A percentile compares a stretch with the other conserved stretches of the same genome.
Evolutionary conservation across 805 yeast species (phyloP).

Genomic region (Phaffomyces opuntiae): DNA sequence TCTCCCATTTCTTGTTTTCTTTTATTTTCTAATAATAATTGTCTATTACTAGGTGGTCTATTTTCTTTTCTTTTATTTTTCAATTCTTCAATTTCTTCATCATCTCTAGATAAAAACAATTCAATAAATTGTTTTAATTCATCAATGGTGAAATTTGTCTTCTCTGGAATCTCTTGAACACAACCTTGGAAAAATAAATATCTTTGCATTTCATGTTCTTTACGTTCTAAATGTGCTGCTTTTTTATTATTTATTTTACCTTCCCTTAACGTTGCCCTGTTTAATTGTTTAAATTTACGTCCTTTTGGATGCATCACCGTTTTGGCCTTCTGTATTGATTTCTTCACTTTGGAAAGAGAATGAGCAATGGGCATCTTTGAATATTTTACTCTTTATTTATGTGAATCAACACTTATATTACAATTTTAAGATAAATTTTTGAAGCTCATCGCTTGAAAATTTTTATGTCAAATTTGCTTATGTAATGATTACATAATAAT

Average conservation of each 20-base stretch:
- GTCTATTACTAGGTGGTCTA: slow-evolving; percentile 72
- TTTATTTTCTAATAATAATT: slow-evolving; percentile 56
- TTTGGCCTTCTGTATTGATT: slow-evolving; percentile 47
- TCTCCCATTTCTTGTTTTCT: slow-evolving; percentile 54
- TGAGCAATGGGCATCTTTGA: slow-evolving; percentile 56
- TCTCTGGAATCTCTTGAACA: slow-evolving; percentile 35
- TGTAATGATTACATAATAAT: too few relatives aligned
- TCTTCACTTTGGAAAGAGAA: slow-evolving; percentile 57
- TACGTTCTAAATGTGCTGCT: slow-evolving; percentile 47
- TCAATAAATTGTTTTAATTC: slow-evolving; percentile 59
- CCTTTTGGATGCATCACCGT: slow-evolving; percentile 79
- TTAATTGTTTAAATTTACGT: slow-evolving; percentile 76
- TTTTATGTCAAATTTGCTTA: background rate
- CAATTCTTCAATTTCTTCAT: slow-evolving; percentile 64
- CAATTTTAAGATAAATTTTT: too few relatives aligned
- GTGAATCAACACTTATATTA: too few relatives aligned
- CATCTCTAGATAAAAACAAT: slow-evolving; percentile 59
- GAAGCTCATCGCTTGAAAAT: slow-evolving; percentile 3
- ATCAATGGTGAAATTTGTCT: slow-evolving; percentile 38
- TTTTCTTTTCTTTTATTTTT: slow-evolving; percentile 71
- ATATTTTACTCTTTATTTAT: too few relatives aligned
- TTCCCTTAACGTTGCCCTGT: slow-evolving; percentile 83
- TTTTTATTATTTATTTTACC: slow-evolving; percentile 58
- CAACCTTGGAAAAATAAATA: slow-evolving; percentile 54
- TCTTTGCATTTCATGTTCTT: slow-evolving; percentile 53